Evolutionary conservation across 495 filamentous ascomycete species (phyloP).

Genomic region (Penicillium pancosmium): DNA sequence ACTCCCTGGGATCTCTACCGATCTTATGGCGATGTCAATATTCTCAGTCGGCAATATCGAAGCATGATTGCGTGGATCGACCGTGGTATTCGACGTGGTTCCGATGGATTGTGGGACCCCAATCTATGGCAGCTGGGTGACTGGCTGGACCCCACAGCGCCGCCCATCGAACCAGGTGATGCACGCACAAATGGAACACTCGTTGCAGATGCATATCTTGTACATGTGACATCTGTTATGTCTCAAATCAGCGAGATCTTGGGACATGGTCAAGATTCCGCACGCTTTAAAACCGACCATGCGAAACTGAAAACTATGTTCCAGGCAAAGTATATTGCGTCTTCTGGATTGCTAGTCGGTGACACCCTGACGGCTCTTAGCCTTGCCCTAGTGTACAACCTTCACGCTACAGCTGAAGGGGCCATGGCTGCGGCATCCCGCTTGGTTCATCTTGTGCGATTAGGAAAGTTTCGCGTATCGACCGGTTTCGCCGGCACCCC

Average conservation of each 20-base stretch:
- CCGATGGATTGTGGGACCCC: conserved; percentile 42
- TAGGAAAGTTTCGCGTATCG: conserved; percentile 47
- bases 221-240: conserved; percentile 47
- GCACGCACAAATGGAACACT: conserved; percentile 45
- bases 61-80: conserved; percentile 53
- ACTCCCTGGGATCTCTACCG: conserved; percentile 50
- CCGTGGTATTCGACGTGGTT: conserved; percentile 45
- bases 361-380: conserved; percentile 54
- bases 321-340: conserved; percentile 47
- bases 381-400: conserved; percentile 46
- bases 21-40: conserved; percentile 43
- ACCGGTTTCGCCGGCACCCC: conserved; percentile 61
- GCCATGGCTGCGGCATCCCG: conserved; percentile 34
- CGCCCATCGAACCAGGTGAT: conserved; percentile 44
- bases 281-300: conserved; percentile 29
- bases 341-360: conserved; percentile 40
- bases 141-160: conserved; percentile 58
- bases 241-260: conserved; percentile 29
- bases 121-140: conserved; percentile 49
- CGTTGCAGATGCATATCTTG: conserved; percentile 57
- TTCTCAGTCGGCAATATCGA: conserved; percentile 44
- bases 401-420: conserved; percentile 39
- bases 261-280: conserved; percentile 26
- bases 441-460: conserved; percentile 31
- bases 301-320: conserved; percentile 34